phyloP scores from a whole-genome alignment of 805 yeast genomes.

The Ascoidea asiatica region DNA sequence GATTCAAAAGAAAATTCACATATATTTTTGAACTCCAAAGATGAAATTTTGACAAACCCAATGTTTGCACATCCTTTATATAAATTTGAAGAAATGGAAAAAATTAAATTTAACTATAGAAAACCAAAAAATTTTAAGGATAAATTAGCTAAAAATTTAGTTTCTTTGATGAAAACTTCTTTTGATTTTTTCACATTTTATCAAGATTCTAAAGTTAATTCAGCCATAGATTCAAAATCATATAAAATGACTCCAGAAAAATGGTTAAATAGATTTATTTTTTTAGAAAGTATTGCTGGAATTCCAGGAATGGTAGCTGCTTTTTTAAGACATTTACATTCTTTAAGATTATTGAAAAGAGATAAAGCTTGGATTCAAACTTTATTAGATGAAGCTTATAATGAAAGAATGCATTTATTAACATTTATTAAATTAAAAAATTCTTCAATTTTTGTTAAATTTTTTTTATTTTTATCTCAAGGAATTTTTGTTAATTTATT shows the following conservation, averaged over 20 bases:
- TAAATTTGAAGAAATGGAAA: slow-evolving; percentile 22
- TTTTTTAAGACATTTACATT: slow-evolving; percentile 53
- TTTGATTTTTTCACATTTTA: slow-evolving; percentile 59
- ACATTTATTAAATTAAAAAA: slow-evolving; percentile 53
- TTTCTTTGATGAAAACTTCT: slow-evolving; percentile 28
- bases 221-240: slow-evolving; percentile 19
- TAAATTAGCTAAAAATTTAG: slow-evolving; percentile 35
- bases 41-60: slow-evolving; percentile 14
- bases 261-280: slow-evolving; percentile 51
- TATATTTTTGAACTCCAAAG: background rate
- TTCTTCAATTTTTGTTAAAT: slow-evolving; percentile 44
- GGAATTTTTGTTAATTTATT: slow-evolving; percentile 59
- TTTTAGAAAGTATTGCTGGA: slow-evolving; percentile 62
- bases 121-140: slow-evolving; percentile 34
- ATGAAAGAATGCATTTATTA: slow-evolving; percentile 64
- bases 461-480: slow-evolving; percentile 47
- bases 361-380: slow-evolving; percentile 72
- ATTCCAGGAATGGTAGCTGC: slow-evolving; percentile 76
- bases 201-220: slow-evolving; percentile 33
- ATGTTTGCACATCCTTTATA: slow-evolving; percentile 32
- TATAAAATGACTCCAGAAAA: slow-evolving; percentile 45
- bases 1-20: background rate
- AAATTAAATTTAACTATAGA: slow-evolving; percentile 37
- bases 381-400: slow-evolving; percentile 60
- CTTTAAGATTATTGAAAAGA: slow-evolving; percentile 44